phyloP scores from a whole-genome alignment of 257 asterid genomes.

The Nicotiana tabacum region DNA sequence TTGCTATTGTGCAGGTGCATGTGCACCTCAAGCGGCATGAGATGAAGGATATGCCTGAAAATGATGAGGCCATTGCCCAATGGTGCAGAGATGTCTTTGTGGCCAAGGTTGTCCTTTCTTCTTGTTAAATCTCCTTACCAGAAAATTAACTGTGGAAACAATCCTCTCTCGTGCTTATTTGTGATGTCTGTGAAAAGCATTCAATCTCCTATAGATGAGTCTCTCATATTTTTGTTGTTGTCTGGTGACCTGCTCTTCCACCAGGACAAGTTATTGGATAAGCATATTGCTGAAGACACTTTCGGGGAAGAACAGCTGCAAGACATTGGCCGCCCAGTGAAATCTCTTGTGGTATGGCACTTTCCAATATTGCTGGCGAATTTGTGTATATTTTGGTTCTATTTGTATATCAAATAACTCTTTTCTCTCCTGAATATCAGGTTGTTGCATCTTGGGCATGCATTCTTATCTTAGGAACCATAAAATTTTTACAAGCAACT shows the following conservation, averaged over 20 bases:
- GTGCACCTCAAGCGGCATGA: constrained; percentile 76
- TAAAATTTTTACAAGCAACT: constrained; percentile 52
- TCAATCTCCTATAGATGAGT: neutral
- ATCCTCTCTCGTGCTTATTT: neutral
- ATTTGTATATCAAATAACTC: neutral
- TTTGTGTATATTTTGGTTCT: neutral
- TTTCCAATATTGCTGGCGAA: neutral
- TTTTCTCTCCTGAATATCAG: constrained; percentile 31
- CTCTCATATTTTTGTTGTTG: neutral
- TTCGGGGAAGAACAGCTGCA: constrained; percentile 55
- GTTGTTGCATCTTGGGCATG: constrained; percentile 75
- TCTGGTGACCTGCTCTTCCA: constrained; percentile 2
- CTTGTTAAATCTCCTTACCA: constrained; percentile 6
- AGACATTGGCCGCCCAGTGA: constrained; percentile 66
- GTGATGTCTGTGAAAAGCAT: neutral
- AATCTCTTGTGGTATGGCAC: constrained; percentile 67
- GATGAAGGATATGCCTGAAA: constrained; percentile 82
- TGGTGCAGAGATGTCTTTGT: constrained; percentile 83
- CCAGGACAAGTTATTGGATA: constrained; percentile 84
- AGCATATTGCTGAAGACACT: constrained; percentile 53
- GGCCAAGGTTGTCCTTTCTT: constrained; percentile 49
- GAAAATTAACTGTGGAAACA: neutral
- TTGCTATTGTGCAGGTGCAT: constrained; percentile 52
- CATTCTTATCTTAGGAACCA: constrained; percentile 45
- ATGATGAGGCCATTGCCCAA: constrained; percentile 75